Percentiles rank a stretch among this genome's conserved stretches.
Evolutionary conservation across 2,329 filamentous ascomycete genomes (phyloP).

Genomic region (Fusarium albosuccineum): DNA sequence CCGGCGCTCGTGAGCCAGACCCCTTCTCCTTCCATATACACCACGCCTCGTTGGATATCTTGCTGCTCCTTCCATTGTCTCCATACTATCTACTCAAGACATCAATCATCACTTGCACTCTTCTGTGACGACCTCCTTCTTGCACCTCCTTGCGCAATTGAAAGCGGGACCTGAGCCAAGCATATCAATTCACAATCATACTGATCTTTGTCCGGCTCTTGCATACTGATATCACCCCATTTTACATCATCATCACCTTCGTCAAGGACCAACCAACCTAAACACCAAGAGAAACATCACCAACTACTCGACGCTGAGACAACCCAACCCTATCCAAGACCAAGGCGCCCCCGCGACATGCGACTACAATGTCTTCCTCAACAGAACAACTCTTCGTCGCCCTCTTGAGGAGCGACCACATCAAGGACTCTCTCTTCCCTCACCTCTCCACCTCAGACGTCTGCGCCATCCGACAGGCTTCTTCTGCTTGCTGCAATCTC

Average conservation of each 20-base stretch:
- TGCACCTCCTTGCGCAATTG: conserved; percentile 23
- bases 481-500: conserved; percentile 77
- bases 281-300: conserved; percentile 10
- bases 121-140: conserved; percentile 17
- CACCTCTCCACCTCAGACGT: conserved; percentile 64
- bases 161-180: conserved; percentile 15
- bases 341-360: conserved; percentile 57
- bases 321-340: not conserved
- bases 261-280: not conserved
- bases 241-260: conserved; percentile 30
- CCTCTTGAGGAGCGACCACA: conserved; percentile 65
- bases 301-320: conserved; percentile 9
- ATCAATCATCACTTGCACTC: conserved; percentile 7
- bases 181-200: conserved; percentile 12
- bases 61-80: conserved; percentile 7
- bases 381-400: conserved; percentile 64
- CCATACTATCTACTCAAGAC: conserved; percentile 12
- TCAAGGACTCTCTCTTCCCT: conserved; percentile 65
- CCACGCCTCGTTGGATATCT: not conserved
- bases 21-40: conserved; percentile 8
- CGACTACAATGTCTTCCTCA: conserved; percentile 64
- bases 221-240: conserved; percentile 29
- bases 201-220: conserved; percentile 8
- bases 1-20: conserved; percentile 28
- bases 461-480: conserved; percentile 74